These are phyloP conservation scores for Gossypium bickii DNA, from an alignment of 345 rosid species.

Conservation along the genomic window DNA sequence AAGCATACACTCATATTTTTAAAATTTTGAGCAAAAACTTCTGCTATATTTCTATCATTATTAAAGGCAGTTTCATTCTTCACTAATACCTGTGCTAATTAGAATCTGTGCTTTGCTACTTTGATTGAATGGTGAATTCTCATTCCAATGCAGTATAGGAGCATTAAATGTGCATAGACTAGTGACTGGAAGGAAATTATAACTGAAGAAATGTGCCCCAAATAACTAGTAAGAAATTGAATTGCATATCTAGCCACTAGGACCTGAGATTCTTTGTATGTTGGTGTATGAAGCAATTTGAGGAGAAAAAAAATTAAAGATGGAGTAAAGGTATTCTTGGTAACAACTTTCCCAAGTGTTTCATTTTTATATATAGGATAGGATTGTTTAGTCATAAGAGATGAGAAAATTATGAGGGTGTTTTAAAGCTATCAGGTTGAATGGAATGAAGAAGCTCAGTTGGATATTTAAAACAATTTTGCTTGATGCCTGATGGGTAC, in stretches of 20 bases:
- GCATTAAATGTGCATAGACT: not conserved
- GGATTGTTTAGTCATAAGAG: not conserved
- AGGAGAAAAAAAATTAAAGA: not conserved
- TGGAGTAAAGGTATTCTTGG: not conserved
- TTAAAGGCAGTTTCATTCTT: not conserved
- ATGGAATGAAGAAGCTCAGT: not conserved
- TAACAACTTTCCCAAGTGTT: not conserved
- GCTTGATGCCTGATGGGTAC: not conserved
- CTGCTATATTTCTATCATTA: not conserved
- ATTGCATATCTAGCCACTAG: not conserved
- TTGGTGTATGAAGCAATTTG: not conserved
- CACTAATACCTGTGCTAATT: not conserved
- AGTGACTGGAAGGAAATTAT: not conserved
- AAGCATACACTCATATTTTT: not conserved
- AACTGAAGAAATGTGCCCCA: constrained; percentile 1
- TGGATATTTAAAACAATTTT: not conserved
- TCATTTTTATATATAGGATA: not conserved
- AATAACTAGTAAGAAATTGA: constrained; percentile 3
- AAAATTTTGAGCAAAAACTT: not conserved
- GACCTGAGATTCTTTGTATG: not conserved
- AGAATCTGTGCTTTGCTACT: not conserved
- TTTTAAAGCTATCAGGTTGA: not conserved
- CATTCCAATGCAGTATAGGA: not conserved
- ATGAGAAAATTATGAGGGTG: not conserved
- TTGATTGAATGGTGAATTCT: not conserved